Percentiles rank a stretch among this genome's conserved stretches.
phyloP scores from a whole-genome alignment of 2,329 filamentous ascomycete genomes.

The Diaporthe aspalathi region DNA sequence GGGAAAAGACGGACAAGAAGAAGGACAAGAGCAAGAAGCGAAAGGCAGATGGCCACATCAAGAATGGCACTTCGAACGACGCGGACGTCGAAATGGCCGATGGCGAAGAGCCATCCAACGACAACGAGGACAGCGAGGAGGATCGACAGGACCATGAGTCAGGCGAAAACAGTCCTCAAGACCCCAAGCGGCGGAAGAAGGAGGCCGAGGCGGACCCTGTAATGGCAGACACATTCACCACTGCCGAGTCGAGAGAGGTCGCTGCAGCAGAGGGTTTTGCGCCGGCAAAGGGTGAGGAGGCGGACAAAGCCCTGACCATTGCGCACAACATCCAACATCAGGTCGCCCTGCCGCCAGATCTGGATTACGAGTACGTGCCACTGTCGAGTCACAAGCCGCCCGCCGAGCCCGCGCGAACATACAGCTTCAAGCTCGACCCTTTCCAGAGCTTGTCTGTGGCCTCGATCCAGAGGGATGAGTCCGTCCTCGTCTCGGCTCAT shows the following conservation, averaged over 20 bases:
- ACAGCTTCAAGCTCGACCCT: slow-evolving; percentile 92
- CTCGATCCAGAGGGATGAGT: slow-evolving; percentile 96
- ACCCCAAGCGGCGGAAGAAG: slow-evolving; percentile 72
- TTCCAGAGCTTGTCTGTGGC: slow-evolving; percentile 96
- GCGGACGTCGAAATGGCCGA: slow-evolving; percentile 59
- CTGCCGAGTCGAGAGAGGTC: slow-evolving; percentile 91
- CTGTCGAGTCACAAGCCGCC: slow-evolving; percentile 95
- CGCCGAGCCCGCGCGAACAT: slow-evolving; percentile 83
- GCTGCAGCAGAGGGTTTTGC: slow-evolving; percentile 79
- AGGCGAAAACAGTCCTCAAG: slow-evolving; percentile 57
- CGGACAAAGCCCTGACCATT: slow-evolving; percentile 71
- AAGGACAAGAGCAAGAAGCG: slow-evolving; percentile 83
- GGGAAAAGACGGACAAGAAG: slow-evolving; percentile 56
- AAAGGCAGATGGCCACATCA: slow-evolving; percentile 83
- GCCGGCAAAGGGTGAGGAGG: slow-evolving; percentile 69
- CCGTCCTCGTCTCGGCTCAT: slow-evolving; percentile 95
- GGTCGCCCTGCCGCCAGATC: slow-evolving; percentile 91
- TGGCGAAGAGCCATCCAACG: slow-evolving; percentile 53
- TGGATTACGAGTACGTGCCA: slow-evolving; percentile 94
- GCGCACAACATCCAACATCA: slow-evolving; percentile 99
- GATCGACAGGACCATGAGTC: slow-evolving; percentile 21
- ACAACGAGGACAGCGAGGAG: slow-evolving; percentile 54
- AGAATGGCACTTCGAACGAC: slow-evolving; percentile 56
- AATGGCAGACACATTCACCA: slow-evolving; percentile 93
- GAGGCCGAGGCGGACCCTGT: slow-evolving; percentile 79